Percentiles rank a stretch among this genome's conserved stretches.
Conservation (phyloP, 495 filamentous ascomycete species). For the Aspergillus hancockii region DNA sequence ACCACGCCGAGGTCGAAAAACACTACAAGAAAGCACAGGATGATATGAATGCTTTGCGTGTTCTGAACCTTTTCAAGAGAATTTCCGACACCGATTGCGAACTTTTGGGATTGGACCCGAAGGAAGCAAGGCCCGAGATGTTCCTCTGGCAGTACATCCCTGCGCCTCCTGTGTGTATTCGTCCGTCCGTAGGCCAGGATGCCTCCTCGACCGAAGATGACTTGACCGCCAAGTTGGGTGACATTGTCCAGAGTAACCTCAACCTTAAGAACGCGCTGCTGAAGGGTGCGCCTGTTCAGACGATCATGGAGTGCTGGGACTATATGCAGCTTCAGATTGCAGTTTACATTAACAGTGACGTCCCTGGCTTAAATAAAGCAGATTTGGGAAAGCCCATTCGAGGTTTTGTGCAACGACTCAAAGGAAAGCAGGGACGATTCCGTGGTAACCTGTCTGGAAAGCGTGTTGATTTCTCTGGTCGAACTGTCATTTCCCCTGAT, state of each 20-base stretch:
- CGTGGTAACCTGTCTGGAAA: slow-evolving; percentile 96
- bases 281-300: slow-evolving; percentile 79
- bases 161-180: slow-evolving; percentile 88
- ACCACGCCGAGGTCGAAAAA: slow-evolving; percentile 81
- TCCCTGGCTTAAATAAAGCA: slow-evolving; percentile 80
- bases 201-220: slow-evolving; percentile 93
- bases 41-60: slow-evolving; percentile 86
- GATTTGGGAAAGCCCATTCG: slow-evolving; percentile 79
- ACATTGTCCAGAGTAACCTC: slow-evolving; percentile 88
- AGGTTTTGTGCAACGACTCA: slow-evolving; percentile 91
- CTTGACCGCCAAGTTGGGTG: slow-evolving; percentile 88
- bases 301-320: slow-evolving; percentile 98
- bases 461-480: slow-evolving; percentile 96
- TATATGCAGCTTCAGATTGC: slow-evolving; percentile 92
- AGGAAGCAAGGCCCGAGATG: slow-evolving; percentile 90
- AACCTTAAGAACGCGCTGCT: slow-evolving; percentile 76
- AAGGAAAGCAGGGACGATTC: slow-evolving; percentile 97
- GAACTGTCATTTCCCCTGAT: slow-evolving; percentile 96
- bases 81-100: slow-evolving; percentile 88
- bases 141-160: slow-evolving; percentile 97
- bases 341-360: slow-evolving; percentile 96
- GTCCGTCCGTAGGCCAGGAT: slow-evolving; percentile 91
- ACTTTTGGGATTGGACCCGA: slow-evolving; percentile 81
- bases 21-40: slow-evolving; percentile 89
- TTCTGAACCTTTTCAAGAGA: slow-evolving; percentile 85